Conservation (phyloP, 305 asterid species). For the Caryopteris hybrid region DNA sequence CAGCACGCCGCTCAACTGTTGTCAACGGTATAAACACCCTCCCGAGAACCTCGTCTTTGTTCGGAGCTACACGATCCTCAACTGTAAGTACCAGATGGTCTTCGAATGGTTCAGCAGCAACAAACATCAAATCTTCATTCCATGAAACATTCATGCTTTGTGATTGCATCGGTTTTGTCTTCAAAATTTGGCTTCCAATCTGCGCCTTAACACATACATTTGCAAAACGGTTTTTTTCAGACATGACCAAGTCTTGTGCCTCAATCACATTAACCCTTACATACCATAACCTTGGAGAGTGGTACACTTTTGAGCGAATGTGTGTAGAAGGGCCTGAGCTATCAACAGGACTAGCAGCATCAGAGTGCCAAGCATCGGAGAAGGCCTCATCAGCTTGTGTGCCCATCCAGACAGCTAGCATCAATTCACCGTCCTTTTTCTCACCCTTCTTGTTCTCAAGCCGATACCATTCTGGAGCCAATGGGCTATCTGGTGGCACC, state of each 20-base stretch:
- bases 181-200: slow-evolving; percentile 61
- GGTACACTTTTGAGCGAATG: slow-evolving; percentile 84
- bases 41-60: slow-evolving; percentile 64
- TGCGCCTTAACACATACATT: slow-evolving; percentile 65
- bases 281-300: slow-evolving; percentile 86
- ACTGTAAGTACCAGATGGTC: slow-evolving; percentile 64
- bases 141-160: slow-evolving; percentile 49
- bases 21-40: slow-evolving; percentile 54
- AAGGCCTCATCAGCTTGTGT: slow-evolving; percentile 99
- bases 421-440: slow-evolving; percentile 66
- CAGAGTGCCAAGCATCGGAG: slow-evolving; percentile 90
- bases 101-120: slow-evolving; percentile 89
- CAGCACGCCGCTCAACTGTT: slow-evolving; percentile 59
- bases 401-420: slow-evolving; percentile 94
- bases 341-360: slow-evolving; percentile 45
- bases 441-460: slow-evolving; percentile 67
- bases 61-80: slow-evolving; percentile 66
- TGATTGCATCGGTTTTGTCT: slow-evolving; percentile 54
- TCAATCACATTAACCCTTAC: slow-evolving; percentile 81
- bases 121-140: slow-evolving; percentile 91
- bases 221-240: slow-evolving; percentile 49
- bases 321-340: slow-evolving; percentile 41
- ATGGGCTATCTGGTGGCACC: slow-evolving; percentile 93
- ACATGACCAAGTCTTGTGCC: slow-evolving; percentile 70
- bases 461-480: slow-evolving; percentile 95